A percentile compares a stretch with the other conserved stretches of the same genome.
Conservation (phyloP, 1,284 basidiomycete species). For the Cryptococcus sp. region DNA sequence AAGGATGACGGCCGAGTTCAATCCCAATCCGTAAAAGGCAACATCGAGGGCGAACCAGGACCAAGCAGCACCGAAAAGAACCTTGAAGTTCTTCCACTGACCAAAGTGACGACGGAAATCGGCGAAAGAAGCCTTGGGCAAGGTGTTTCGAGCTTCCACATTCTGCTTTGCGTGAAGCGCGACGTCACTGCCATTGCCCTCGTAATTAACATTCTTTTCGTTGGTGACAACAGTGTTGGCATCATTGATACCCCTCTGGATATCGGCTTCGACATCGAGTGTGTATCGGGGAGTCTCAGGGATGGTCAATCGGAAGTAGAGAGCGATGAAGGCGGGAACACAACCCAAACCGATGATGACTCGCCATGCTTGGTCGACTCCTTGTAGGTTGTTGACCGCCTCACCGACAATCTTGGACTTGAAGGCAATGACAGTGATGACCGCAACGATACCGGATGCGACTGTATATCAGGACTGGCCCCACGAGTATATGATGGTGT, state of each 20-base stretch:
- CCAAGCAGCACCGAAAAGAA: conserved; percentile 50
- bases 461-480: conserved; percentile 13
- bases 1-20: conserved; percentile 67
- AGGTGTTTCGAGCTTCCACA: conserved; percentile 57
- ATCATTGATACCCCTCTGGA: conserved; percentile 65
- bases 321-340: conserved; percentile 49
- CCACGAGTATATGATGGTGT: neutral
- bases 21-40: conserved; percentile 73
- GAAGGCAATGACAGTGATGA: conserved; percentile 66
- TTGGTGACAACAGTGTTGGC: conserved; percentile 54
- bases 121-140: conserved; percentile 59
- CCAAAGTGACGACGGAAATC: conserved; percentile 58
- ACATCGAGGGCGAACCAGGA: conserved; percentile 72
- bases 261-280: conserved; percentile 82
- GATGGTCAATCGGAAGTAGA: conserved; percentile 53
- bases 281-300: conserved; percentile 69
- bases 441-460: conserved; percentile 64
- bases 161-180: conserved; percentile 49
- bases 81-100: conserved; percentile 52
- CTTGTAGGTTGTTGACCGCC: conserved; percentile 35
- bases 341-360: conserved; percentile 52
- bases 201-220: neutral
- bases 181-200: conserved; percentile 53
- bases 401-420: conserved; percentile 59
- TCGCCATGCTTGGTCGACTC: conserved; percentile 53